A percentile compares a stretch with the other conserved stretches of the same genome.
Evolutionary conservation across 495 filamentous ascomycete genomes (phyloP).

Genomic region (Lasiosphaeriaceae sp.): DNA sequence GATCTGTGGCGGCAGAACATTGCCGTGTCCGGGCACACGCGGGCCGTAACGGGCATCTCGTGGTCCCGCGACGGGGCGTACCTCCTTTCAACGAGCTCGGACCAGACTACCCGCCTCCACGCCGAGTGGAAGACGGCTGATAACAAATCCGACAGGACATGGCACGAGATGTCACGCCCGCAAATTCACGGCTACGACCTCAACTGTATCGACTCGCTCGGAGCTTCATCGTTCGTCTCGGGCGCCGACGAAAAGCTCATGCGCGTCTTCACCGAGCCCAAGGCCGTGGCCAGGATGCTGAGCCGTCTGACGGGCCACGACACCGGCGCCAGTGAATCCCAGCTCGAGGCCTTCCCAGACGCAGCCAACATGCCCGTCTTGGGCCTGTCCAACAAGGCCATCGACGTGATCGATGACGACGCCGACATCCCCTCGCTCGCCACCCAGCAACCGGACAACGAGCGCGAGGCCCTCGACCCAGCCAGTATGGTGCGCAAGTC

Average conservation of each 20-base stretch:
- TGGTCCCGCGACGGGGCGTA: slow-evolving; percentile 85
- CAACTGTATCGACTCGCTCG: slow-evolving; percentile 82
- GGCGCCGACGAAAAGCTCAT: slow-evolving; percentile 98
- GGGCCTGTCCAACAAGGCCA: slow-evolving; percentile 93
- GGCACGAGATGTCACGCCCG: slow-evolving; percentile 94
- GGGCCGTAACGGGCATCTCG: slow-evolving; percentile 69
- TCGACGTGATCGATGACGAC: slow-evolving; percentile 57
- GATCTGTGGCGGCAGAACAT: slow-evolving; percentile 72
- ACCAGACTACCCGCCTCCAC: slow-evolving; percentile 92
- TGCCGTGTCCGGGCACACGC: slow-evolving; percentile 80
- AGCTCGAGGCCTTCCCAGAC: slow-evolving; percentile 60
- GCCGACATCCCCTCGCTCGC: slow-evolving; percentile 20
- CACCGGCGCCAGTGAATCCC: slow-evolving; percentile 12
- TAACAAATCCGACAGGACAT: slow-evolving; percentile 42
- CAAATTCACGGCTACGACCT: slow-evolving; percentile 99
- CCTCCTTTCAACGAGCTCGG: slow-evolving; percentile 80
- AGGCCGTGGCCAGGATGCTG: slow-evolving; percentile 72
- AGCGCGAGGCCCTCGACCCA: slow-evolving; percentile 39
- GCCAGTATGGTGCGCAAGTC: slow-evolving; percentile 39
- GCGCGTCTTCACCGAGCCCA: slow-evolving; percentile 89
- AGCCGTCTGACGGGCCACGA: slow-evolving; percentile 60
- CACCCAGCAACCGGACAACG: slow-evolving; percentile 16
- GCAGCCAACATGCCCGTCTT: slow-evolving; percentile 91
- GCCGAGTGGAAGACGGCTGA: slow-evolving; percentile 60
- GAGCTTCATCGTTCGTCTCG: slow-evolving; percentile 71